Base-by-base conservation (phyloP, 495 filamentous ascomycete species). In the Penicillium ochrochloron region DNA sequence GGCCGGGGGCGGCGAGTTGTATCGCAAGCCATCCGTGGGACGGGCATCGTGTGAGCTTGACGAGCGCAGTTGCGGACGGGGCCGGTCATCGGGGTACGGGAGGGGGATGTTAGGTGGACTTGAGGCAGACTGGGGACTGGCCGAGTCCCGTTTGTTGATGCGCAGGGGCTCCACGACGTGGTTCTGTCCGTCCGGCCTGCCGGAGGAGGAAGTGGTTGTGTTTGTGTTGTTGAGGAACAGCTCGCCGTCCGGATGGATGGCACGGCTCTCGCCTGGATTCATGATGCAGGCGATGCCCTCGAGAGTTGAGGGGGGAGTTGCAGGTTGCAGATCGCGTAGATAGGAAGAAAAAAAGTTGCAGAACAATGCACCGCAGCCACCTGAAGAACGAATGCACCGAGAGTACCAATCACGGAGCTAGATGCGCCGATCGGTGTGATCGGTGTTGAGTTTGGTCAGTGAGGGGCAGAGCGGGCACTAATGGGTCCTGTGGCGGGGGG, bases 11-110 rank as follows among this genome's bases (percentile, higher is more conserved):
- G 69, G 68, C 15, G 75, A 71, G 35, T 65, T 63, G 66, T 75
- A 73, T 69, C 75, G 60, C 59, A 70, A 21, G 29, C 70, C 64
- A 66, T 77, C 58, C 62, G 77, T 57, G 80, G 82, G 75, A 62
- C 74, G 76, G 5, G 71, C 72, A 51, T 72, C 72, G 62, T 66
- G 76, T 21, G 75, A 73, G 59, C 70, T 72, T 12, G 75, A 72
- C 21, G 56, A 59, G 25, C 71, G 75, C 58, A 72, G 85, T 76
- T 77, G 81, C 14, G 66, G 75, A 74, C 81, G 75, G 75, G 82
- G 81, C 42, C 84, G 80, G 67, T 93, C 90, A 72, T 92, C 91
- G 52, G 91, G 92, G 69, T 93, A 96, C 9, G 91, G 92, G 53
- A 90, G 82, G 35, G 83, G 79, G 25, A 66, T 66, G 57, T 64